Evolutionary conservation across 495 filamentous ascomycete species (phyloP), one percentile per base, ranked within the genome.

Genomic region (Aspergillus carlsbadensis): DNA sequence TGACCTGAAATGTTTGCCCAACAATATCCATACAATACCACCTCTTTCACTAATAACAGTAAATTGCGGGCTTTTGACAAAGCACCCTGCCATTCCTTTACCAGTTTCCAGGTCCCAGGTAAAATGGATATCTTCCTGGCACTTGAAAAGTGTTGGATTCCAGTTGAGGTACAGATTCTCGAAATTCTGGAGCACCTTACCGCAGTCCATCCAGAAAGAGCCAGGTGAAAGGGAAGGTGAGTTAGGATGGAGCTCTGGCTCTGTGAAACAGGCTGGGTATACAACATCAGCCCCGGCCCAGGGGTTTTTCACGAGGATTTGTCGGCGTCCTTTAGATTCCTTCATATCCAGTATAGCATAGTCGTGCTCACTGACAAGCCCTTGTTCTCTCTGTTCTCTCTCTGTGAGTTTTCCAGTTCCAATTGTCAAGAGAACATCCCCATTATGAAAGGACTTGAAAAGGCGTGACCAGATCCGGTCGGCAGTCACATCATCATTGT

Each of bases 91-190:
- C 44, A 72, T 64, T 42, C 79, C 79, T 22, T 73, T 81, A 11
- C 77, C 72, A n/a, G 69, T 76, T 0, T 85, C 79, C 15, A 95
- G 76, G 35, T 89, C 82, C 94, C 94, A 99, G 3, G 79, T 73
- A 68, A 98, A 96, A 70, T 99, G 94, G 51, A 91, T 80, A 63
- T 98, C 92, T 66, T 96, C 84, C 24, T 90, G 85, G 59, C 87
- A 72, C 11, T 72, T 74, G 70, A 99, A 99, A 7, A 96, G 74
- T 2, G 79, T 81, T 6, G 95, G 92, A 62, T 96, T 96, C 95
- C 95, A 99, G 70, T 97, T 99, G 41, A 98, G 75, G 70, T 98
- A 99, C 26, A 98, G 79, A 21, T 92, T 95, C 57, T 96, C 90
- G 59, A 96, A 99, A 63, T 94, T 84, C 61, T 94, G 92, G 29